phyloP scores from a whole-genome alignment of 2,329 filamentous ascomycete species.

The Neonectria ditissima region DNA sequence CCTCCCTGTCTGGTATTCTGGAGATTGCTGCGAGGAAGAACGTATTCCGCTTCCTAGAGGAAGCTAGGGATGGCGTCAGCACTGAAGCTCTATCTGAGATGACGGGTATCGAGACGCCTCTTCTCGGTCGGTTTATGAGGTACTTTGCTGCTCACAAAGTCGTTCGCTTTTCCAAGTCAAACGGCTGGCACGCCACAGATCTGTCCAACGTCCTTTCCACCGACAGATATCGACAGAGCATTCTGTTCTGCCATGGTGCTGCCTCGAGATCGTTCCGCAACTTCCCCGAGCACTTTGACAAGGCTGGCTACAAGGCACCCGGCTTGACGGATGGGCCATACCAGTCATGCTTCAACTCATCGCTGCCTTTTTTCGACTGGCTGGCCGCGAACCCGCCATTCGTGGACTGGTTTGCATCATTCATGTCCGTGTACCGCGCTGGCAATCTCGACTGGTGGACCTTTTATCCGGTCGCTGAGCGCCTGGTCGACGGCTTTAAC shows the following conservation, averaged over 20 bases:
- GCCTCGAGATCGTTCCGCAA: constrained; percentile 21
- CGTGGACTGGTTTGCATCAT: constrained; percentile 29
- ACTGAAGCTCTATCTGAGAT: constrained; percentile 20
- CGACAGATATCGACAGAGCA: constrained; percentile 29
- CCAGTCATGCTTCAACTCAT: constrained; percentile 25
- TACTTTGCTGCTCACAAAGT: constrained; percentile 30
- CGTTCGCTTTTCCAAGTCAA: constrained; percentile 18
- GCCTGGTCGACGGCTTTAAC: constrained; percentile 17
- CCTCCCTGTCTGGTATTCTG: constrained; percentile 25
- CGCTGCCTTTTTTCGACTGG: constrained; percentile 26
- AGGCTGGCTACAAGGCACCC: constrained; percentile 24
- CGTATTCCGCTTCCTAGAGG: constrained; percentile 20
- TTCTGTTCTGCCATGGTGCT: constrained; percentile 26
- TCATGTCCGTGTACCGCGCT: constrained; percentile 31
- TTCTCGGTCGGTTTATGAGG: constrained; percentile 32
- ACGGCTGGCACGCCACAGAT: constrained; percentile 26
- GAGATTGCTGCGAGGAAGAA: constrained; percentile 26
- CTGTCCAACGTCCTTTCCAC: constrained; percentile 27
- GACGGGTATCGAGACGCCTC: constrained; percentile 15
- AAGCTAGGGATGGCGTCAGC: constrained; percentile 16
- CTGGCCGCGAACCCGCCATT: constrained; percentile 22
- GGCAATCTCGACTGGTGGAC: constrained; percentile 29
- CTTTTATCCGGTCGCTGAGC: constrained; percentile 27
- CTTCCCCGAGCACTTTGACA: constrained; percentile 27
- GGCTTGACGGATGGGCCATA: constrained; percentile 19